A percentile compares a stretch with the other conserved stretches of the same genome.
Conservation (phyloP, 352 stramenopile species). For the Pythium aphanidermatum region DNA sequence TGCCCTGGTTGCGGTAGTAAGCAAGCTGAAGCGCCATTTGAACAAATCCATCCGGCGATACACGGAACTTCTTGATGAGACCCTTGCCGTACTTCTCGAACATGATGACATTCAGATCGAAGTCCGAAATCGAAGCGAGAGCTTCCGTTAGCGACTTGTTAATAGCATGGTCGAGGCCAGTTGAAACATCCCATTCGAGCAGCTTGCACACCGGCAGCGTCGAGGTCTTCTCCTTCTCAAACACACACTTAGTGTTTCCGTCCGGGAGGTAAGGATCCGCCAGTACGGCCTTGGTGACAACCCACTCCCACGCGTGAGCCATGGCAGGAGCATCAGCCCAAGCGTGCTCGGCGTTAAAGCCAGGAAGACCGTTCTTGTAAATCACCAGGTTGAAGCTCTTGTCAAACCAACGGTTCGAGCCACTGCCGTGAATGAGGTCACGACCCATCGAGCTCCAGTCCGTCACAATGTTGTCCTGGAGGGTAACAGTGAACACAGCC, state of each 20-base stretch:
- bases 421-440: slow-evolving; percentile 79
- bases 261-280: slow-evolving; percentile 50
- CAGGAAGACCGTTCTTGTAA: slow-evolving; percentile 92
- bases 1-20: slow-evolving; percentile 90
- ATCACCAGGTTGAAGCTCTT: slow-evolving; percentile 96
- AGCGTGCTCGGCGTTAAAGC: slow-evolving; percentile 93
- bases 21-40: slow-evolving; percentile 96
- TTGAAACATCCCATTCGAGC: slow-evolving; percentile 58
- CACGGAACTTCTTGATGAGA: slow-evolving; percentile 88
- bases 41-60: slow-evolving; percentile 94
- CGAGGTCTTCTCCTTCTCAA: slow-evolving; percentile 39
- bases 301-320: slow-evolving; percentile 78
- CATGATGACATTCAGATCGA: slow-evolving; percentile 86
- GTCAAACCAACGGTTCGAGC: slow-evolving; percentile 96
- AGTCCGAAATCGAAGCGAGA: slow-evolving; percentile 68
- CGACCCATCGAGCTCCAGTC: slow-evolving; percentile 68
- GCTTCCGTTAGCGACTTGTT: slow-evolving; percentile 49
- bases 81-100: slow-evolving; percentile 88
- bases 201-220: slow-evolving; percentile 43
- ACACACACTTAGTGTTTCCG: slow-evolving; percentile 33
- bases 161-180: slow-evolving; percentile 43
- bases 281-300: slow-evolving; percentile 56
- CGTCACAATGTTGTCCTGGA: slow-evolving; percentile 53
- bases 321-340: slow-evolving; percentile 88
- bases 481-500: slow-evolving; percentile 68